These are phyloP conservation scores for Sclerospora graminicola DNA, from an alignment of 352 stramenopile genomes.

Conservation along the genomic window DNA sequence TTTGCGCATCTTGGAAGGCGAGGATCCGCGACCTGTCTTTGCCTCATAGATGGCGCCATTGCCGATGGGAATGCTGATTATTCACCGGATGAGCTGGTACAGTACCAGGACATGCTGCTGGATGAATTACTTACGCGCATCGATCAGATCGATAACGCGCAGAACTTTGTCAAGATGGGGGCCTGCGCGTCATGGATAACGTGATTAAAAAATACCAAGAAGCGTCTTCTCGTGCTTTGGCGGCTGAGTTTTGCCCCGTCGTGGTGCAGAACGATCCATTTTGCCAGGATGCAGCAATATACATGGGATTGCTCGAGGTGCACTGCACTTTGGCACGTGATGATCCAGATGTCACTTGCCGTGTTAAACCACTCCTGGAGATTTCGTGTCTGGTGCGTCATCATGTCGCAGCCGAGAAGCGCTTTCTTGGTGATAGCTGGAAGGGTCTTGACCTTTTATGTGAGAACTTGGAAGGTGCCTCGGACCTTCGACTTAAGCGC, in stretches of 20 bases:
- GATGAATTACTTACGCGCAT: conserved; percentile 78
- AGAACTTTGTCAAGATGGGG: too few relatives aligned
- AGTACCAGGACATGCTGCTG: conserved; percentile 74
- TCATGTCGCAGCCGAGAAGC: too few relatives aligned
- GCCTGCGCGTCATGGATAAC: conserved; percentile 42
- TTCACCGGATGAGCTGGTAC: conserved; percentile 49
- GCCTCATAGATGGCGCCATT: conserved; percentile 27
- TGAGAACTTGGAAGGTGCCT: too few relatives aligned
- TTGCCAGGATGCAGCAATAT: conserved; percentile 61
- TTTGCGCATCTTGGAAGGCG: conserved; percentile 66
- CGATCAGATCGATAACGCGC: too few relatives aligned
- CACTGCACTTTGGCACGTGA: conserved; percentile 45
- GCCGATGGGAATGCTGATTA: conserved; percentile 27
- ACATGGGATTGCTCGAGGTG: conserved; percentile 50
- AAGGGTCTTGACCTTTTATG: too few relatives aligned
- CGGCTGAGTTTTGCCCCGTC: conserved; percentile 67
- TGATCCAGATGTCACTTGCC: too few relatives aligned
- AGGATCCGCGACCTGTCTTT: conserved; percentile 67
- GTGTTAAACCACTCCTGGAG: conserved; percentile 69
- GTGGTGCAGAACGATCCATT: conserved; percentile 84
- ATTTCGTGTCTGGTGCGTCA: conserved; percentile 85
- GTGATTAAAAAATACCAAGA: conserved; percentile 50
- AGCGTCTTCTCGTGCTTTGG: conserved; percentile 43
- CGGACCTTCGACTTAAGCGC: conserved; percentile 41
- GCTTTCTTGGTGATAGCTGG: too few relatives aligned